Evolutionary conservation across 306 rosid species (phyloP), one percentile per base, ranked within the genome.

Genomic region (Hippophae rhamnoides): DNA sequence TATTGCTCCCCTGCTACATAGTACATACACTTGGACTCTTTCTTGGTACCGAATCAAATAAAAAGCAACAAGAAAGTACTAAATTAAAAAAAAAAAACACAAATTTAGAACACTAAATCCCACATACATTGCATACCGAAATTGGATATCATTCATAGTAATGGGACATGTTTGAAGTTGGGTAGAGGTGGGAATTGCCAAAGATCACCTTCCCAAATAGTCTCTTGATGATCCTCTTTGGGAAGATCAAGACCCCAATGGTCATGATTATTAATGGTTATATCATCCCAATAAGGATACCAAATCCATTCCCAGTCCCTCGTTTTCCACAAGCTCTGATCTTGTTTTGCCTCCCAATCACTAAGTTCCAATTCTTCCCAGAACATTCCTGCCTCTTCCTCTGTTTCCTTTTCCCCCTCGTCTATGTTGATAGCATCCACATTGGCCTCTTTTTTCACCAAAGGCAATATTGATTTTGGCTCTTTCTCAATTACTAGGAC

Each of bases 251-350:
- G 50, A 47, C 41, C 57, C 57, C 57, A 54, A 23, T 54, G 3
- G 8, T 27, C 57, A 50, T 50, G n/a, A 8, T 13, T 8, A 50
- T 5, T 50, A 18, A 18, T 18, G 11, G 13, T 47, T 0, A 47
- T 47, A 1, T 8, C 11, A 54, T 54, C 57, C 27, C 40, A 54
- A 54, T 54, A 54, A 26, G 57, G 57, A 54, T 54, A 54, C 41
- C 57, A 54, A 54, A 54, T 54, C 57, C 57, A 54, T 18, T 54
- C 57, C 57, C 57, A 54, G 38, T 26, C 27, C 57, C 41, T 18
- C 12, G 11, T 54, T 8, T 41, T 41, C 31, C 41, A 23, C 41
- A 25, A 23, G 11, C 40, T 11, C 10, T 10, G 38, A 6, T 54
- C 38, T 41, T 54, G 41, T 7, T 54, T 13, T 9, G 10, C 9